Evolutionary conservation across 1,284 basidiomycete genomes (phyloP), one percentile per base, ranked within the genome.

Genomic region (Earliella scabrosa): DNA sequence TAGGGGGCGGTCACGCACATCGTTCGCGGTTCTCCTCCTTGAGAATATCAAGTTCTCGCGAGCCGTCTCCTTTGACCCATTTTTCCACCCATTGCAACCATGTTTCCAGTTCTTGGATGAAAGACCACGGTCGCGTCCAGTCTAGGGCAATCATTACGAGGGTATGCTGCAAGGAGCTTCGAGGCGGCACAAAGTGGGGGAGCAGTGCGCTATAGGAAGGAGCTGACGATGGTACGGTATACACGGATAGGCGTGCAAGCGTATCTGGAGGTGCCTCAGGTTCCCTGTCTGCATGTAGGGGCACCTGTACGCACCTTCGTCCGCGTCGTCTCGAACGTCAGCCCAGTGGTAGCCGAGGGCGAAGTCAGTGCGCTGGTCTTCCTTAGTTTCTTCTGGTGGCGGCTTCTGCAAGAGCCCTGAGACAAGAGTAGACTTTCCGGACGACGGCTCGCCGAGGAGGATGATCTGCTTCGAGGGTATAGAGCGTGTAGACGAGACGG

Each of bases 91-190:
- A 93, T 50, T 73, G 74, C 43, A 98, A 76, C 97, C 97, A 98
- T 40, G 78, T 83, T 56, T 91, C 78, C 5, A 99, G 77, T 67
- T 98, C 92, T n/a, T 90, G 85, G 1, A 97, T 73, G 73, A 98
- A 98, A 0, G 87, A 85, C 86, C 92, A 95, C 0, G 97, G 97
- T 63, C 85, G 84, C 63, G 94, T 95, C 97, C 96, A 98, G 72
- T 99, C 97, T n/a, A 98, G 78, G 0, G 90, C 83, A 64, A 98
- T 91, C 64, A 98, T 77, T 45, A 95, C 85, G 13, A 95, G 80
- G 0, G 93, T 92, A 66, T 97, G 90, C 34, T 87, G 80, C 9
- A 95, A 72, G 5, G 86, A 78, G 16, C 82, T 75, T 54, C 81
- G 78, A 5, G 91, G 87, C 0, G 93, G 89, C 18, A 97, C 76